phyloP scores from a whole-genome alignment of 2,329 filamentous ascomycete genomes.

The Amylocarpus encephaloides region DNA sequence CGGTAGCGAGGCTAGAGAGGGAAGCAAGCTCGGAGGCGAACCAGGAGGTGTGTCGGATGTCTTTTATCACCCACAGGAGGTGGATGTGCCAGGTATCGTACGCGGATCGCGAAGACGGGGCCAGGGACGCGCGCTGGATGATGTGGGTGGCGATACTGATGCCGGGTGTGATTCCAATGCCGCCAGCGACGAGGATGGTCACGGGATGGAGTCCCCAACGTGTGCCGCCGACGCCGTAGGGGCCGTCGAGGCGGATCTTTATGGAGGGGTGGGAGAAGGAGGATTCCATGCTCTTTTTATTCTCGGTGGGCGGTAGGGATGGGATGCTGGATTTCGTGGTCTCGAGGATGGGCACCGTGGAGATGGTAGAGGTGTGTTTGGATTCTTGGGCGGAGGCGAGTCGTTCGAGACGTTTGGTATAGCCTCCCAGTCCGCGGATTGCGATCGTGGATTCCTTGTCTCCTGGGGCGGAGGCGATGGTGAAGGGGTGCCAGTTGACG shows the following conservation, averaged over 20 bases:
- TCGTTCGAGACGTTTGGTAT: slow-evolving; percentile 4
- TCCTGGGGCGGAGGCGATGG: slow-evolving; percentile 17
- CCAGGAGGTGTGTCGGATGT: slow-evolving; percentile 12
- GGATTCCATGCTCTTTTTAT: background rate
- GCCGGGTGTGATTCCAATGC: slow-evolving; percentile 25
- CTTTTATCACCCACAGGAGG: slow-evolving; percentile 19
- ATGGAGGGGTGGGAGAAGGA: background rate
- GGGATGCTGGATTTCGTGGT: too few species aligned
- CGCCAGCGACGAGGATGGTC: slow-evolving; percentile 21
- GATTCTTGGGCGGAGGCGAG: background rate
- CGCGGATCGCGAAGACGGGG: background rate
- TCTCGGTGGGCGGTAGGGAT: too few species aligned
- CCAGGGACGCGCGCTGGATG: slow-evolving; percentile 6
- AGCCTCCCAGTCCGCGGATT: slow-evolving; percentile 16
- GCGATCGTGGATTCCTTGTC: slow-evolving; percentile 15
- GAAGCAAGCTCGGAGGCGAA: slow-evolving; percentile 15
- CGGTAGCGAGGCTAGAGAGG: background rate
- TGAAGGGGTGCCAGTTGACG: slow-evolving; percentile 28
- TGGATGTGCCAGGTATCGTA: slow-evolving; percentile 10
- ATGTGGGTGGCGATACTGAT: slow-evolving; percentile 24
- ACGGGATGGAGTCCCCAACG: slow-evolving; percentile 18
- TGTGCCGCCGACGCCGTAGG: slow-evolving; percentile 19
- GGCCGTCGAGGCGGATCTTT: slow-evolving; percentile 16
- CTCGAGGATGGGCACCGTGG: too few species aligned
- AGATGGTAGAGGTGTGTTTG: too few species aligned